A percentile compares a stretch with the other conserved stretches of the same genome.
Evolutionary conservation across 306 rosid genomes (phyloP).

Genomic region (Carpinus fangiana): DNA sequence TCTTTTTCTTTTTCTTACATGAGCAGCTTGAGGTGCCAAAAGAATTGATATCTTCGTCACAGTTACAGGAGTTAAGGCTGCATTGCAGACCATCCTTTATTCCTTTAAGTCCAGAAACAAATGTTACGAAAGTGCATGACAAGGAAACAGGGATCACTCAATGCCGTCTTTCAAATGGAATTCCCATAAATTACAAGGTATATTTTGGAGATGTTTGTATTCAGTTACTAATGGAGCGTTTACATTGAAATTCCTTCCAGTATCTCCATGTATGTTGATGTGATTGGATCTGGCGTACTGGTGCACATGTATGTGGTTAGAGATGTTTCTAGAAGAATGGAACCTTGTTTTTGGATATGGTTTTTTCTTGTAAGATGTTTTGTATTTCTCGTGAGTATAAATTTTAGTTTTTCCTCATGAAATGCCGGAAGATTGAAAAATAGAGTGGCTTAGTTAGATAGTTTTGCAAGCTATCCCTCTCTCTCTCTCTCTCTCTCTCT

Average conservation of each 20-base stretch:
- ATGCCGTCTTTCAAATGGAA: conserved; percentile 84
- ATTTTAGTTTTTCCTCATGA: neutral
- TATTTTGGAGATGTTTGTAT: conserved; percentile 19
- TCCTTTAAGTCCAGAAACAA: conserved; percentile 61
- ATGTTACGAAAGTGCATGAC: conserved; percentile 63
- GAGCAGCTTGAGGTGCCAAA: conserved; percentile 95
- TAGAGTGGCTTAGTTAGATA: neutral
- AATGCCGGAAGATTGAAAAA: neutral
- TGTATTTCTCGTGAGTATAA: neutral
- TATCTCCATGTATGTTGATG: conserved; percentile 12
- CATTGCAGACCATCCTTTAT: conserved; percentile 65
- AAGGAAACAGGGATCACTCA: conserved; percentile 86
- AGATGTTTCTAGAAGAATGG: conserved; percentile 2
- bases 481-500: neutral
- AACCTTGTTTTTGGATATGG: neutral
- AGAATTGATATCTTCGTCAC: conserved; percentile 70
- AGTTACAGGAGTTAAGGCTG: conserved; percentile 67
- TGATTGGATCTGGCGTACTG: conserved; percentile 6
- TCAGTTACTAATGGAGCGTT: conserved; percentile 18
- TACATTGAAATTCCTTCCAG: conserved; percentile 4
- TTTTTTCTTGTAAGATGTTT: neutral
- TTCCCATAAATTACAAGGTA: conserved; percentile 93
- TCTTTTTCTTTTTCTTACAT: conserved; percentile 29
- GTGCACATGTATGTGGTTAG: neutral
- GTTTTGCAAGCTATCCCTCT: neutral